Base-by-base conservation (phyloP, 1,139 yeast species). In the Candida sp. region DNA sequence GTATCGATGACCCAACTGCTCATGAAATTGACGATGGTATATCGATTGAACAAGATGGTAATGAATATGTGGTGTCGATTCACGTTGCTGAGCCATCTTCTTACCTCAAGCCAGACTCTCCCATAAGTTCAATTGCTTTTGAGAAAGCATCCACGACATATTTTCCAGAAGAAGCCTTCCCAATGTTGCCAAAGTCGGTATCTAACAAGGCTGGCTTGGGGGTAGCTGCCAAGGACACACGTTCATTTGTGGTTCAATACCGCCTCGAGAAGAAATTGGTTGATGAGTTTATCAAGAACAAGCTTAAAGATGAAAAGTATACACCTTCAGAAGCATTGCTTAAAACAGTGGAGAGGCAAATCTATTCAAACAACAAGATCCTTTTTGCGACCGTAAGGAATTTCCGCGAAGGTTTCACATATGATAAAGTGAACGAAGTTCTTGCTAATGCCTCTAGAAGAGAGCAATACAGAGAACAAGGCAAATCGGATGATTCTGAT, bases 1-100 rank as follows among this genome's bases (percentile, higher is more conserved):
- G 98, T 68, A 92, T 94, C 53, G 99, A 94, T 68, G 80, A 88
- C 3, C 83, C 77, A 9, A 79, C 78, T 42, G 97, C 98, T 0
- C 88, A 88, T 59, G 99, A 94, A 67, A 89, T 94, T 54, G 99
- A 94, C 67, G 99, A 94, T 67, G 99, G 98, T 44, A 78, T 94
- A 28, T 84, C 97, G 0, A 70, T 94, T 22, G 73, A 73, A 38
- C 65, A 64, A 30, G 53, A 70, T 0, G 64, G 61, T 2, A 67
- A 68, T 1, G 61, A 64, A 4, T 80, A 73, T 59, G 70, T 72
- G 2, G 62, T 93, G 5, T 81, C 87, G 33, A 77, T 91, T 6
- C 97, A 90, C 67, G 84, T 94, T 54, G 98, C 99, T 1, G 94
- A 93, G 64, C 98, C 98, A 0, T 78, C 91, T 0, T 85, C 96